A percentile compares a stretch with the other conserved stretches of the same genome.
phyloP scores from a whole-genome alignment of 140 eudicot genomes.

The Bidens hawaiensis region DNA sequence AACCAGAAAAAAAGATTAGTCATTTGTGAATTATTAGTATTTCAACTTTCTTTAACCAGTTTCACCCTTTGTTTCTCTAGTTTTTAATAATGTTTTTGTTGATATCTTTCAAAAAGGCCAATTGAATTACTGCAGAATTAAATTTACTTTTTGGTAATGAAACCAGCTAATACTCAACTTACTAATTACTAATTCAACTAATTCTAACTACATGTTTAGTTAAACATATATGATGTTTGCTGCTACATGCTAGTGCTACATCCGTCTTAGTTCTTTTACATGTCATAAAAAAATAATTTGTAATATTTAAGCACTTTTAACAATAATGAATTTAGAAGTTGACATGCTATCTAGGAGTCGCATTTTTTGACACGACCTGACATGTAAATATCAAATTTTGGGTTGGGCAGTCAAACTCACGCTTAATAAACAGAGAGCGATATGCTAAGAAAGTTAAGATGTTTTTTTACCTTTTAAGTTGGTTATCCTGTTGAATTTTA shows the following conservation, averaged over 20 bases:
- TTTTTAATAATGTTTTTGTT: too few species aligned
- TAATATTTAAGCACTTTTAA: neutral
- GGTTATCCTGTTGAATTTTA: neutral
- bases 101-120: neutral
- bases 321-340: neutral
- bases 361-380: neutral
- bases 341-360: conserved; percentile 3
- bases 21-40: neutral
- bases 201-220: too few species aligned
- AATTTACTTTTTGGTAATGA: too few species aligned
- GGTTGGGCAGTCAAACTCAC: neutral
- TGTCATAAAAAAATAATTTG: neutral
- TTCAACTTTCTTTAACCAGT: neutral
- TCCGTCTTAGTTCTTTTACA: neutral
- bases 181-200: too few species aligned
- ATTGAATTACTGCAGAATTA: too few species aligned
- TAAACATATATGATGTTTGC: neutral
- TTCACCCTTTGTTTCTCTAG: neutral
- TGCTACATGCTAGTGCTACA: neutral
- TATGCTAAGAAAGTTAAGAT: neutral
- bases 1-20: neutral
- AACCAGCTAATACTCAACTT: too few species aligned
- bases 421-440: too few species aligned
- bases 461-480: neutral
- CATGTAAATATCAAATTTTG: neutral